A percentile compares a stretch with the other conserved stretches of the same genome.
Evolutionary conservation across 371 early-diverging fungal species (phyloP).

Genomic region (Mortierella sp.): DNA sequence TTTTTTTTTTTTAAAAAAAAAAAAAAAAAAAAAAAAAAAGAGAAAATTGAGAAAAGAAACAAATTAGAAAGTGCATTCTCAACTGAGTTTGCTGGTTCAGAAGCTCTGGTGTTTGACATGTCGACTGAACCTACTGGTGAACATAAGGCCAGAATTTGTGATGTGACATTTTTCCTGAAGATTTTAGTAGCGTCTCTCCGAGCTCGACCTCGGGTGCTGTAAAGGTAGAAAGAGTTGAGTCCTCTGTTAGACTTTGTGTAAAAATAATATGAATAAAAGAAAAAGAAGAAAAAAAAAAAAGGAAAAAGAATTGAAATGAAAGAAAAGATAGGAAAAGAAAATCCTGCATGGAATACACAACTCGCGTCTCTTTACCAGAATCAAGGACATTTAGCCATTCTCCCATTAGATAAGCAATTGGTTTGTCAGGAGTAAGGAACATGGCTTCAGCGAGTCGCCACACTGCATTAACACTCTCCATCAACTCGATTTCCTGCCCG

Average conservation of each 20-base stretch:
- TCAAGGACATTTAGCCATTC: slow-evolving; percentile 35
- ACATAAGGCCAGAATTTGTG: slow-evolving; percentile 47
- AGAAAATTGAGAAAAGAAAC: too few species aligned
- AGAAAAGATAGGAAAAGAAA: too few species aligned
- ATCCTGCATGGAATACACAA: too few species aligned
- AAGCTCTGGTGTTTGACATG: too few species aligned
- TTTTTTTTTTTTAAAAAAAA: not conserved
- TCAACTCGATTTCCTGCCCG: slow-evolving; percentile 25
- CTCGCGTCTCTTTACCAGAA: slow-evolving; percentile 11
- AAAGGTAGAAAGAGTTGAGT: too few species aligned
- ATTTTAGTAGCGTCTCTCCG: slow-evolving; percentile 24
- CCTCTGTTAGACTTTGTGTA: too few species aligned
- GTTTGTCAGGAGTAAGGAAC: slow-evolving; percentile 38
- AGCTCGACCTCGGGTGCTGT: slow-evolving; percentile 30
- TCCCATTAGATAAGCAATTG: slow-evolving; percentile 30
- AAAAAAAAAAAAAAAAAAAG: too few species aligned
- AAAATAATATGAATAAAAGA: too few species aligned
- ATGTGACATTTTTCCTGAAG: slow-evolving; percentile 13
- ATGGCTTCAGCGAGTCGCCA: slow-evolving; percentile 38
- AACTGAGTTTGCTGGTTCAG: not conserved
- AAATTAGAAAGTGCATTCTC: not conserved
- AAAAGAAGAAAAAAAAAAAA: too few species aligned
- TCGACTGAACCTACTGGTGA: slow-evolving; percentile 17
- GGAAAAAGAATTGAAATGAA: too few species aligned
- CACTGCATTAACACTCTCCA: slow-evolving; percentile 31